Conservation (phyloP, 1,284 basidiomycete genomes). For the Cryptococcus sp. region DNA sequence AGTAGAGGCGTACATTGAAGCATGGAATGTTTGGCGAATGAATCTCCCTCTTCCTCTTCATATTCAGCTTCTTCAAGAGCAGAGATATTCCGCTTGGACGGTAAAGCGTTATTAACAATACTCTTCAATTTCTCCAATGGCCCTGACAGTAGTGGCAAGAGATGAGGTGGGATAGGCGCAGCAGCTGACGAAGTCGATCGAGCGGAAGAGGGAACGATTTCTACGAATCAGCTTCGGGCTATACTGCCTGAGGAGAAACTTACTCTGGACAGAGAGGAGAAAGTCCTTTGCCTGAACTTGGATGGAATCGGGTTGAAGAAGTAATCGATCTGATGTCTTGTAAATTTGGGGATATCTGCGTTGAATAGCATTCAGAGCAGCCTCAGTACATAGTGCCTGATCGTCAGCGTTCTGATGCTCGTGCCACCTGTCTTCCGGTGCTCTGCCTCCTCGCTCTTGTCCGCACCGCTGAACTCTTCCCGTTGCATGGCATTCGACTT, state of each 20-base stretch:
- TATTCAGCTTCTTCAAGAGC: conserved; percentile 92
- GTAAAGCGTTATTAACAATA: conserved; percentile 66
- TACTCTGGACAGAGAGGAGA: conserved; percentile 95
- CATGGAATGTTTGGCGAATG: conserved; percentile 72
- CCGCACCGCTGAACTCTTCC: conserved; percentile 14
- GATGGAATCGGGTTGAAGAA: conserved; percentile 83
- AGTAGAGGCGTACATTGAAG: conserved; percentile 64
- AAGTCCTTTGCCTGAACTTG: conserved; percentile 86
- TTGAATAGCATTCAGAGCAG: conserved; percentile 94
- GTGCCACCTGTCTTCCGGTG: not conserved
- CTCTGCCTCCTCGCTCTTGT: conserved; percentile 5
- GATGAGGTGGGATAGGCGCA: conserved; percentile 75
- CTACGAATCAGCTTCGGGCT: conserved; percentile 48
- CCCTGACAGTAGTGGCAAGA: conserved; percentile 71
- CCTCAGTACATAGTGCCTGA: conserved; percentile 91
- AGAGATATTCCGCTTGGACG: conserved; percentile 66
- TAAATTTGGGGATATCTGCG: conserved; percentile 97
- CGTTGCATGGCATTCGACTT: not conserved
- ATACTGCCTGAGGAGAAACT: conserved; percentile 34
- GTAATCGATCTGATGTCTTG: conserved; percentile 77
- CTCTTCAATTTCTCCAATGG: conserved; percentile 67
- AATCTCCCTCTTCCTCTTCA: conserved; percentile 68
- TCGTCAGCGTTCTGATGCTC: not conserved
- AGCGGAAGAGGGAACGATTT: conserved; percentile 89
- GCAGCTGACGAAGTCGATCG: conserved; percentile 83